These are phyloP conservation scores for Yamadazyma jaroonii DNA, from an alignment of 1,139 yeast species.

Conservation along the genomic window DNA sequence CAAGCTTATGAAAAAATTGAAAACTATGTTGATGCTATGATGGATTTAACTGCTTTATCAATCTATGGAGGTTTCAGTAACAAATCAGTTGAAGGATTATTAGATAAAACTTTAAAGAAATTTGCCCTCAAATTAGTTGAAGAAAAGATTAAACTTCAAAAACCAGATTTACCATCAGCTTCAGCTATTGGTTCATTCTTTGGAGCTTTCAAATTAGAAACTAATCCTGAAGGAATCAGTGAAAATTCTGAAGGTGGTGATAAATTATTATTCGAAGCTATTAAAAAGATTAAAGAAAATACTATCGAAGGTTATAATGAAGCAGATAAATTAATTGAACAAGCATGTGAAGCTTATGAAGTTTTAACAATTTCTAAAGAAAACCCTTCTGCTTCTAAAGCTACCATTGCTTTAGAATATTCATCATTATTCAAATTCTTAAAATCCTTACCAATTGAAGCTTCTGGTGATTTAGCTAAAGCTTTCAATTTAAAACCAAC, in stretches of 20 bases:
- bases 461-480: slow-evolving; percentile 54
- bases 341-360: slow-evolving; percentile 61
- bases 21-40: slow-evolving; percentile 79
- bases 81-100: slow-evolving; percentile 71
- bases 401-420: slow-evolving; percentile 74
- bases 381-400: slow-evolving; percentile 50
- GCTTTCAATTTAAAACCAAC: slow-evolving; percentile 72
- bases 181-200: slow-evolving; percentile 84
- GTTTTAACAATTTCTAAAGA: slow-evolving; percentile 33
- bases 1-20: slow-evolving; percentile 84
- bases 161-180: slow-evolving; percentile 73
- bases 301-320: slow-evolving; percentile 70
- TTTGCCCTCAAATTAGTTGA: slow-evolving; percentile 69
- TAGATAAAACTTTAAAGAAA: slow-evolving; percentile 83
- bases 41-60: slow-evolving; percentile 85
- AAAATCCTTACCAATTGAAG: slow-evolving; percentile 69
- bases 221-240: slow-evolving; percentile 49
- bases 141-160: slow-evolving; percentile 51
- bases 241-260: slow-evolving; percentile 52
- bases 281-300: slow-evolving; percentile 59
- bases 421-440: slow-evolving; percentile 81
- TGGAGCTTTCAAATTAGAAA: slow-evolving; percentile 60
- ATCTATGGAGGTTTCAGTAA: slow-evolving; percentile 77
- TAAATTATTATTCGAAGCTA: slow-evolving; percentile 64
- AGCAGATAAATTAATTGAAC: slow-evolving; percentile 67